Conservation (phyloP, 2,329 filamentous ascomycete species). For the Penicillium sp. region DNA sequence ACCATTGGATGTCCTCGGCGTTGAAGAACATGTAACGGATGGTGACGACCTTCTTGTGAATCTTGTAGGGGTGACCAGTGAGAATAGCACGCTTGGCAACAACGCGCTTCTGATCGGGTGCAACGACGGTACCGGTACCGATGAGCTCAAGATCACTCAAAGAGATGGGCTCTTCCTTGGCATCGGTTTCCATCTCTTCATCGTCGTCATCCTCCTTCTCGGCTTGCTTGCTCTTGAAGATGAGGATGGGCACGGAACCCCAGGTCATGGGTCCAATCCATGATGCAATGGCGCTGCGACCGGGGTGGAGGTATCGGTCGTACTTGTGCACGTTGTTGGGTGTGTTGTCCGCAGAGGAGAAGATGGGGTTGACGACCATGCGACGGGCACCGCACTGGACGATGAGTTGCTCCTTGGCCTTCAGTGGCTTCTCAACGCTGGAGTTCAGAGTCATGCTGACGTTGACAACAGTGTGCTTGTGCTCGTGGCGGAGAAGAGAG, state of each 20-base stretch:
- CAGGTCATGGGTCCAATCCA: slow-evolving; percentile 91
- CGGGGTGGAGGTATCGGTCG: slow-evolving; percentile 86
- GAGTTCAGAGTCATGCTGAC: slow-evolving; percentile 84
- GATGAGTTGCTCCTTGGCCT: slow-evolving; percentile 88
- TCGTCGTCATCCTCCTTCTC: slow-evolving; percentile 33
- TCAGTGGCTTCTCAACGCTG: slow-evolving; percentile 73
- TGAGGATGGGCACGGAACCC: slow-evolving; percentile 86
- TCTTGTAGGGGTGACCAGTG: slow-evolving; percentile 96
- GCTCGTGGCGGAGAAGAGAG: slow-evolving; percentile 88
- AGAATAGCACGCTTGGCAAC: slow-evolving; percentile 92
- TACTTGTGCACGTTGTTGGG: slow-evolving; percentile 98
- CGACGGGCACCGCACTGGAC: slow-evolving; percentile 88
- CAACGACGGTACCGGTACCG: slow-evolving; percentile 82
- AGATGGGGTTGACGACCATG: slow-evolving; percentile 84
- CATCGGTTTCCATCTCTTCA: slow-evolving; percentile 45
- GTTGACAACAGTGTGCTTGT: slow-evolving; percentile 89
- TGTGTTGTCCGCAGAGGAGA: slow-evolving; percentile 84
- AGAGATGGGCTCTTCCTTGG: slow-evolving; percentile 42
- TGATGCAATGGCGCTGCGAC: slow-evolving; percentile 82
- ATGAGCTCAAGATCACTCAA: slow-evolving; percentile 66
- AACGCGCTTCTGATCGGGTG: slow-evolving; percentile 72
- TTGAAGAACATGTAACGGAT: slow-evolving; percentile 99
- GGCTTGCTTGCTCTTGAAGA: slow-evolving; percentile 65
- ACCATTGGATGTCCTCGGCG: slow-evolving; percentile 91
- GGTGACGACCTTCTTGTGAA: slow-evolving; percentile 96